phyloP scores from a whole-genome alignment of 2,329 filamentous ascomycete genomes.

The Ascochyta koolunga region DNA sequence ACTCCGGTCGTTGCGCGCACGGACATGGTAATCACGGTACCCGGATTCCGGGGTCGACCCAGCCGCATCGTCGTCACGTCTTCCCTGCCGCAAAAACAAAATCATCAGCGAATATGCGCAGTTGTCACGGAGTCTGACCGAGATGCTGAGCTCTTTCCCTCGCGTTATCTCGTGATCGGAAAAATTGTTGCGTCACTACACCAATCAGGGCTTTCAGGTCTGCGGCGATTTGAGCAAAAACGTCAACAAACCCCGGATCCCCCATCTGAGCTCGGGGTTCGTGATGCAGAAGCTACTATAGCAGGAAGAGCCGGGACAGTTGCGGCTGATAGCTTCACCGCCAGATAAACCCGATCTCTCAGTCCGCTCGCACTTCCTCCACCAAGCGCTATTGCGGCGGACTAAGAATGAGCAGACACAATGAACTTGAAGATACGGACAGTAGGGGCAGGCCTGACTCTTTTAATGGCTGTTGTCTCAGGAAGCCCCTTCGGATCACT shows the following conservation, averaged over 20 bases:
- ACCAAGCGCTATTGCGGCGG: neutral
- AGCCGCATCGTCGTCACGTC: neutral
- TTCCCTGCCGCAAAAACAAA: neutral
- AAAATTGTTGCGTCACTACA: neutral
- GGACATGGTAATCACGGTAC: too few relatives aligned
- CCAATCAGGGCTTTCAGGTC: constrained; percentile 1
- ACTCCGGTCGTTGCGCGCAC: too few relatives aligned
- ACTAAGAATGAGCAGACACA: neutral
- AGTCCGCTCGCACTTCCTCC: neutral
- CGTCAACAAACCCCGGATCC: constrained; percentile 3
- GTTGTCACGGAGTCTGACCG: neutral
- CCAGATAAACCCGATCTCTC: neutral
- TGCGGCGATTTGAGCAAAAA: neutral
- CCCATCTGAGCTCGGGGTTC: neutral
- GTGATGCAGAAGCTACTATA: neutral
- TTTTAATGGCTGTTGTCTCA: neutral
- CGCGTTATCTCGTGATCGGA: constrained; percentile 1
- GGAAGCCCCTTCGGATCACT: neutral
- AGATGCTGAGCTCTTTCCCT: neutral
- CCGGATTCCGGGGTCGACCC: too few relatives aligned
- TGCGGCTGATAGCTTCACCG: neutral
- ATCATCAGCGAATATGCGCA: neutral
- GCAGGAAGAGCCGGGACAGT: neutral
- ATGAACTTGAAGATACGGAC: neutral
- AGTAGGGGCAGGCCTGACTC: neutral